A percentile compares a stretch with the other conserved stretches of the same genome.
These are phyloP conservation scores for Penicillium hesseltinei DNA, from an alignment of 2,329 filamentous ascomycete species.

Conservation along the genomic window DNA sequence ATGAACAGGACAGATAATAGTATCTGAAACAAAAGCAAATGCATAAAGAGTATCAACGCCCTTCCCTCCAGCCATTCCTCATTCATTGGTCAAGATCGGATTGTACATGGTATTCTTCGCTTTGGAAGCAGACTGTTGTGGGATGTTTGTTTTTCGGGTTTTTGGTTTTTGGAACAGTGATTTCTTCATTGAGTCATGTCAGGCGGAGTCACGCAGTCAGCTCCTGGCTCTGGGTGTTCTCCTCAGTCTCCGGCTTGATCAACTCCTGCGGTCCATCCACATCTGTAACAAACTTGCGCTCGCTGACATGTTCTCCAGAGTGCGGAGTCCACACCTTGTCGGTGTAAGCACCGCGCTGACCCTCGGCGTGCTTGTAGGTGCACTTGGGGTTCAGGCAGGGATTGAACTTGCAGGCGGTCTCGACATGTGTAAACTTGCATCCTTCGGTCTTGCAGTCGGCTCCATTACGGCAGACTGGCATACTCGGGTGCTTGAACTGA, in stretches of 20 bases:
- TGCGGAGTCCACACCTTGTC: conserved; percentile 86
- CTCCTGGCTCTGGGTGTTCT: conserved; percentile 32
- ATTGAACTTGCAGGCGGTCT: conserved; percentile 82
- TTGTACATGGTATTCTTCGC: conserved; percentile 28
- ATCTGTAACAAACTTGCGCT: conserved; percentile 76
- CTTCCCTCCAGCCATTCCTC: conserved; percentile 24
- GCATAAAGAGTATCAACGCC: conserved; percentile 28
- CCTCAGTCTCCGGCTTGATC: conserved; percentile 59
- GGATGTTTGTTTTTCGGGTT: neutral
- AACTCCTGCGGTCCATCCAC: conserved; percentile 67
- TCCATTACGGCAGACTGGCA: conserved; percentile 87
- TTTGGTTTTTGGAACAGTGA: neutral
- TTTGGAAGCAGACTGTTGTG: conserved; percentile 3
- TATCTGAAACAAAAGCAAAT: conserved; percentile 21
- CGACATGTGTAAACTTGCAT: conserved; percentile 88
- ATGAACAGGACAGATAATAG: conserved; percentile 20
- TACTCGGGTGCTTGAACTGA: conserved; percentile 82
- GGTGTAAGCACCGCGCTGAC: conserved; percentile 78
- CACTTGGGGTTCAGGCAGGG: conserved; percentile 89
- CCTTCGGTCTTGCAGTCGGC: conserved; percentile 76
- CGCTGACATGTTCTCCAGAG: conserved; percentile 70
- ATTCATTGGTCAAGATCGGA: conserved; percentile 20
- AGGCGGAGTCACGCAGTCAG: conserved; percentile 34
- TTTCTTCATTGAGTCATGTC: conserved; percentile 13
- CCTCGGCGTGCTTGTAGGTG: conserved; percentile 84